Percentiles rank a stretch among this genome's conserved stretches.
Evolutionary conservation across 495 filamentous ascomycete species (phyloP).

Genomic region (Penicillium atrosanguineum): DNA sequence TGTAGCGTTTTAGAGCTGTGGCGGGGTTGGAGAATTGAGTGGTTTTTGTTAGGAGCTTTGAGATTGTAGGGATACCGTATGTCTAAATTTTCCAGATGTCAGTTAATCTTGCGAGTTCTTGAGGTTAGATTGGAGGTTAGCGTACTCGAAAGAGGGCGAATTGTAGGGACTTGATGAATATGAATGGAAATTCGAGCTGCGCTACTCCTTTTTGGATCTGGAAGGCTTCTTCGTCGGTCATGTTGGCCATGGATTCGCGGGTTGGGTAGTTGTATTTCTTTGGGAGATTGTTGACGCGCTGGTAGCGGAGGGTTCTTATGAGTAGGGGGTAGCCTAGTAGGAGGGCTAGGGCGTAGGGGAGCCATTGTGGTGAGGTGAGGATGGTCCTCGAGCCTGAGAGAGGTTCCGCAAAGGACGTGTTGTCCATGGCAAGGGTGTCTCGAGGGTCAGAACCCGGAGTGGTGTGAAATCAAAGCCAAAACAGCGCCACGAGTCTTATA

Average conservation of each 20-base stretch:
- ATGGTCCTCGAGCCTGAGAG: slow-evolving; percentile 5
- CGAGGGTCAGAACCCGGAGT: too few relatives aligned
- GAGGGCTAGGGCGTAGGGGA: slow-evolving; percentile 24
- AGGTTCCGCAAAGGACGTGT: not conserved
- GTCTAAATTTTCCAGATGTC: slow-evolving; percentile 38
- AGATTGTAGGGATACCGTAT: slow-evolving; percentile 65
- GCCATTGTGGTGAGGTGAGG: slow-evolving; percentile 17
- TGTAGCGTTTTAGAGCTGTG: slow-evolving; percentile 59
- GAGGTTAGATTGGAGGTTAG: not conserved
- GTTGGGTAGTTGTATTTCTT: slow-evolving; percentile 50
- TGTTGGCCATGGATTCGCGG: slow-evolving; percentile 53
- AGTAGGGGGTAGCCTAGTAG: slow-evolving; percentile 31
- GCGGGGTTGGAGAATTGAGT: slow-evolving; percentile 53
- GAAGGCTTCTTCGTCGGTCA: slow-evolving; percentile 62
- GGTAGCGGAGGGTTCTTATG: slow-evolving; percentile 46
- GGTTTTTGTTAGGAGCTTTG: slow-evolving; percentile 54
- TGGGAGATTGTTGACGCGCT: slow-evolving; percentile 42
- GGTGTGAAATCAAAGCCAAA: not conserved
- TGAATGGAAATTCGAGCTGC: slow-evolving; percentile 57
- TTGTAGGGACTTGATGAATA: slow-evolving; percentile 54
- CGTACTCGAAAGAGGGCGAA: slow-evolving; percentile 64
- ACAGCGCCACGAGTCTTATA: not conserved
- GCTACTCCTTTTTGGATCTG: slow-evolving; percentile 49
- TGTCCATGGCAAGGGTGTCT: slow-evolving; percentile 10
- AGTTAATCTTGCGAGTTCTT: not conserved